Evolutionary conservation across 108 stramenopile genomes (phyloP), one percentile per base, ranked within the genome.

Genomic region (Nannochloropsis granulata): DNA sequence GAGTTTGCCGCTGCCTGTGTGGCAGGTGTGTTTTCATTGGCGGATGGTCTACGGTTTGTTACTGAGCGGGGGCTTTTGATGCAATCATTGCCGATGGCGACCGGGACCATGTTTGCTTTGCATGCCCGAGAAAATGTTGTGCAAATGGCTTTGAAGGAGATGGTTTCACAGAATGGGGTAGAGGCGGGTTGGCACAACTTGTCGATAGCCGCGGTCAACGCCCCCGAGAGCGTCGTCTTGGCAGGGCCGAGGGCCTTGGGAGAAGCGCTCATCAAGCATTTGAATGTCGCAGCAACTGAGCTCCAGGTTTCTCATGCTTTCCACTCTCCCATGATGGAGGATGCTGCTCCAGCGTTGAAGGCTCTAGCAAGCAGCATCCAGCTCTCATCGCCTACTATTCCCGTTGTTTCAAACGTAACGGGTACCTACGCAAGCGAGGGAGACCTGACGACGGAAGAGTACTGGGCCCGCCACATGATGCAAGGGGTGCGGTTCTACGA

Each of bases 1-100:
- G 90, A 90, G 44, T 83, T 88, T 25, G 90, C 89, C 34, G 88
- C 86, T 25, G 90, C 90, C 0, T 86, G 86, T n/a, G 81, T 25
- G 11, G 83, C 89, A 14, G 90, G 88, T 12, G 90, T 79, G 23
- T 43, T 90, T 79, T 19, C 81, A 21, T 45, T 90, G 34, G 25
- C 26, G 8, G 87, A 87, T 44, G 90, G 56, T 14, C 24, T 83
- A 0, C 45, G 26, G 19, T 26, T 87, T 14, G 24, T 84, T 16
- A 45, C 56, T 24, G 23, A 16, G 46, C 45, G 87, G 12, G 44
- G 83, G 78, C 16, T 12, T 16, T 13, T 56, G 45, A 83, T 86
- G 85, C 25, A 13, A 5, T 42, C 81, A 23, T 19, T 79, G 34
- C 56, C 56, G 21, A 71, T 5, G n/a, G 0, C 7, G 16, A 10